Evolutionary conservation across 2,329 filamentous ascomycete species (phyloP).

Genomic region (Penicillium paneum): DNA sequence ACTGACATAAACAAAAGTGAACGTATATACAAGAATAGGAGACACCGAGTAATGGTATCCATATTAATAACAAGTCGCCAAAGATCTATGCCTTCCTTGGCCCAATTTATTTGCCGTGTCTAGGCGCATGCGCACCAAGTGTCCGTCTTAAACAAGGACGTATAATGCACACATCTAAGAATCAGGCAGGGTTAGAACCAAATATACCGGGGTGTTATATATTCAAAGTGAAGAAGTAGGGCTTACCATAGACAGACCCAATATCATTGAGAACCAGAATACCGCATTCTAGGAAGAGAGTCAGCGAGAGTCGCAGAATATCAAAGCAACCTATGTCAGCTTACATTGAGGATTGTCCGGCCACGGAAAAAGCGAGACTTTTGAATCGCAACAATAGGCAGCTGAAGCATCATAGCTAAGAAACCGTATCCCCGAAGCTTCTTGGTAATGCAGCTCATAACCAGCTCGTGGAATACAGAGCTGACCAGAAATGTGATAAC

Average conservation of each 20-base stretch:
- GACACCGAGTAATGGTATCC: not conserved
- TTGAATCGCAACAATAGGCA: constrained; percentile 92
- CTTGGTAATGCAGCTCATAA: constrained; percentile 97
- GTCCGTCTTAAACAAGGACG: constrained; percentile 43
- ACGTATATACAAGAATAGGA: not conserved
- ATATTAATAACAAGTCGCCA: not conserved
- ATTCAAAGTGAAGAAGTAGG: not conserved
- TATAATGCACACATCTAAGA: constrained; percentile 58
- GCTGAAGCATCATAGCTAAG: constrained; percentile 90
- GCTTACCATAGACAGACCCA: constrained; percentile 75
- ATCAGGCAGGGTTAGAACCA: not conserved
- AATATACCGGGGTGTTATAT: not conserved
- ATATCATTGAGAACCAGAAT: constrained; percentile 90
- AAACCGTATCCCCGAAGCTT: constrained; percentile 95
- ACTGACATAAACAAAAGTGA: not conserved
- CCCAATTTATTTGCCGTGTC: not conserved
- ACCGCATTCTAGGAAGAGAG: constrained; percentile 61
- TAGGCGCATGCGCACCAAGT: not conserved
- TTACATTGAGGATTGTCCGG: constrained; percentile 69
- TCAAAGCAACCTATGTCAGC: constrained; percentile 8
- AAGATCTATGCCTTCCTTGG: constrained; percentile 2
- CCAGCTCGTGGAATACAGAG: constrained; percentile 85
- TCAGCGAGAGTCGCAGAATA: not conserved
- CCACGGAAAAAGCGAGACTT: constrained; percentile 72
- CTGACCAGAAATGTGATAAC: constrained; percentile 88